Evolutionary conservation across 768 basidiomycete genomes (phyloP), one percentile per base, ranked within the genome.

Genomic region (Pholiota microspora): DNA sequence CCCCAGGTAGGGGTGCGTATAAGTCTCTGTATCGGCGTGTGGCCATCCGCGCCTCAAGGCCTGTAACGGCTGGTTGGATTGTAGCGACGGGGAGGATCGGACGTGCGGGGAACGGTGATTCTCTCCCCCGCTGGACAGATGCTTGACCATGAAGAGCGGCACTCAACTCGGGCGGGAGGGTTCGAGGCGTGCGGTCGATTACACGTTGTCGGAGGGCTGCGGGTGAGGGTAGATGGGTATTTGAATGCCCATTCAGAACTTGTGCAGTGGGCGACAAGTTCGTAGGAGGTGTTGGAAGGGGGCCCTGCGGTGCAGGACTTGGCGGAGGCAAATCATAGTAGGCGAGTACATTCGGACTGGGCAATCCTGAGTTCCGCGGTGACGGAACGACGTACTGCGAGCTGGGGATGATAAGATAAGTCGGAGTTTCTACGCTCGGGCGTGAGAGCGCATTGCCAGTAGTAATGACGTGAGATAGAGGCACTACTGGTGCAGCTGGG

Each of bases 271-370:
- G 34, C 13, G 58, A 38, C 6, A 23, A 16, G 40, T 21, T 9
- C 21, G 29, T 10, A 13, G 71, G 66, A 3, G 75, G 64, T 35
- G 66, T 69, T 6, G 80, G 79, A 7, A 81, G 60, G 0, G 80
- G 79, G 0, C 67, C 71, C 35, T 66, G 65, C 2, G 79, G 80
- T 0, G 81, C 77, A 12, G 80, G 79, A 59, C 75, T 80, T 3
- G 80, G 77, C 1, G 79, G 80, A 2, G 80, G 79, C 32, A 78
- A 70, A 56, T 79, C 76, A 53, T 78, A 77, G 61, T 78, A 74
- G 4, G 76, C 72, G 6, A 77, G 64, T 13, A 75, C 72, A 55
- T 71, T 77, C 10, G 77, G 74, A 45, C 69, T 69, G 8, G 72
- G 69, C 9, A 71, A 23, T 2, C 55, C 44, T 0, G 64, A 62